A percentile compares a stretch with the other conserved stretches of the same genome.
phyloP scores from a whole-genome alignment of 345 rosid genomes.

The Geranium rotundifolium region DNA sequence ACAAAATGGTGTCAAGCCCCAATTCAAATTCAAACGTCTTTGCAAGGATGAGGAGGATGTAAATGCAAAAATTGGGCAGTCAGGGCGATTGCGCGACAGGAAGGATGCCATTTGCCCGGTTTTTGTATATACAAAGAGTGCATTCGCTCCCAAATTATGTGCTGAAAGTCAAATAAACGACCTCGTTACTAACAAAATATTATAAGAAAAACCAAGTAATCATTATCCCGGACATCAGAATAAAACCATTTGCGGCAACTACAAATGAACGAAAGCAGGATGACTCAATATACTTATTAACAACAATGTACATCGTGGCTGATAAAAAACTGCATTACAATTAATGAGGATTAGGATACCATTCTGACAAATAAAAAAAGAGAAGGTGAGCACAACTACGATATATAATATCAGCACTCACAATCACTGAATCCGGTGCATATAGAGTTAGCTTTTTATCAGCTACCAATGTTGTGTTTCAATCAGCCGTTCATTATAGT shows the following conservation, averaged over 20 bases:
- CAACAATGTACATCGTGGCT: background rate
- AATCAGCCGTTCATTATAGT: background rate
- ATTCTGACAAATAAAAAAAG: background rate
- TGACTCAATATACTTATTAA: background rate
- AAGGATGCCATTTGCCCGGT: constrained; percentile 92
- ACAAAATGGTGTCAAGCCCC: constrained; percentile 98
- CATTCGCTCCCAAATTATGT: constrained; percentile 83
- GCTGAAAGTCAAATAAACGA: constrained; percentile 37
- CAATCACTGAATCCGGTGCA: background rate
- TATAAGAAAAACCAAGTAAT: background rate
- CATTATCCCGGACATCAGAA: background rate
- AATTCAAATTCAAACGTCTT: constrained; percentile 81
- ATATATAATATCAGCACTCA: background rate
- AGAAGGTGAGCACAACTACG: background rate
- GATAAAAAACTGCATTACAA: too few relatives aligned
- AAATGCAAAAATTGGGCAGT: constrained; percentile 95
- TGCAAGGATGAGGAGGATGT: constrained; percentile 63
- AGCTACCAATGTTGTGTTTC: background rate
- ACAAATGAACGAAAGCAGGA: background rate
- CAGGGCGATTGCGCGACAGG: constrained; percentile 86
- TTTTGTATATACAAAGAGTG: constrained; percentile 84
- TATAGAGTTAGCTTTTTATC: background rate
- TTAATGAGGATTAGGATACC: background rate
- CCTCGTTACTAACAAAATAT: background rate
- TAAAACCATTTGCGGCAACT: background rate